These are phyloP conservation scores for Glonium stellatum DNA, from an alignment of 495 filamentous ascomycete genomes.

Conservation along the genomic window DNA sequence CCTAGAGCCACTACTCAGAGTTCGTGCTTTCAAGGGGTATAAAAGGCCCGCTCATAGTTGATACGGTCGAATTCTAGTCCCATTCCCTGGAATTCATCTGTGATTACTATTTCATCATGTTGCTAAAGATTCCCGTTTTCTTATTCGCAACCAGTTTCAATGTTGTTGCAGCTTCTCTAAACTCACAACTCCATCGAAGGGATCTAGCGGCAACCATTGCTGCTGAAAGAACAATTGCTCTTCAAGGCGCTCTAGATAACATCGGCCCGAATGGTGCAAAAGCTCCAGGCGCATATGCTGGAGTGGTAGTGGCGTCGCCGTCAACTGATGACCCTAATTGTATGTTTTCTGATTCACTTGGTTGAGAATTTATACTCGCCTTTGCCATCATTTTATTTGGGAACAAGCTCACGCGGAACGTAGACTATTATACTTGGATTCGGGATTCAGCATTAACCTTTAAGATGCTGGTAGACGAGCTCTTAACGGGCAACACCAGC, in stretches of 20 bases:
- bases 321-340: conserved; percentile 17
- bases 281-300: conserved; percentile 14
- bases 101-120: not conserved
- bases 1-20: too few species aligned
- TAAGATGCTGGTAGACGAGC: conserved; percentile 55
- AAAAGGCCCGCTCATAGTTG: too few species aligned
- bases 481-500: conserved; percentile 45
- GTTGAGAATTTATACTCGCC: not conserved
- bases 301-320: conserved; percentile 17
- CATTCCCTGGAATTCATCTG: too few species aligned
- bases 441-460: conserved; percentile 59
- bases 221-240: not conserved
- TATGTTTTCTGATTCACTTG: conserved; percentile 6
- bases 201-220: not conserved
- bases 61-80: too few species aligned
- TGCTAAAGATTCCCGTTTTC: not conserved
- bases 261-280: conserved; percentile 18
- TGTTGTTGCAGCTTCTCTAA: not conserved
- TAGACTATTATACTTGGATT: conserved; percentile 65
- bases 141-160: not conserved
- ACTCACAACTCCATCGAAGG: not conserved
- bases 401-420: not conserved
- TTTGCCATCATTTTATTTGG: not conserved
- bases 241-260: conserved; percentile 19
- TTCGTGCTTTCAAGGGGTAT: too few species aligned